These are phyloP conservation scores for Coniella lustricola DNA, from an alignment of 2,329 filamentous ascomycete species.

Conservation along the genomic window DNA sequence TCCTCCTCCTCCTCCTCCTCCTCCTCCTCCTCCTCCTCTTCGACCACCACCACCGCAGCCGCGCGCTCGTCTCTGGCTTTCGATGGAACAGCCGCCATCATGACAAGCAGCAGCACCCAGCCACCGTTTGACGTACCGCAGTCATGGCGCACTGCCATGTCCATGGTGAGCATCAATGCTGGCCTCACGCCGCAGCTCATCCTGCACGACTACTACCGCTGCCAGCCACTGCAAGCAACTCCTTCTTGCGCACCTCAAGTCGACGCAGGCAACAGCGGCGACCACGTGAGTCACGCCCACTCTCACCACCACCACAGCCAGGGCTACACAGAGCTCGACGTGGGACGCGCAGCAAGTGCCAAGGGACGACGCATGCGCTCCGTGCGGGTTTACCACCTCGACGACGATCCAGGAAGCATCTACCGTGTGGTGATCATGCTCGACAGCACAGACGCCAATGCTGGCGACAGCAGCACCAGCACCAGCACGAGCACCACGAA, in stretches of 20 bases:
- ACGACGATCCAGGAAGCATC: slow-evolving; percentile 10
- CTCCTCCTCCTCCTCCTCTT: too few species aligned
- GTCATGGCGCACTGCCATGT: slow-evolving; percentile 12
- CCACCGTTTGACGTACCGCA: slow-evolving; percentile 10
- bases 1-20: not conserved
- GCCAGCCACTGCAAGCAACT: not conserved
- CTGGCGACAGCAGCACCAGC: too few species aligned
- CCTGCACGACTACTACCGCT: slow-evolving; percentile 8
- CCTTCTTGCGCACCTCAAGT: too few species aligned
- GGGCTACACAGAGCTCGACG: slow-evolving; percentile 8
- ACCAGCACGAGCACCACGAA: too few species aligned
- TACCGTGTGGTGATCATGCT: slow-evolving; percentile 10
- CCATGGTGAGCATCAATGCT: slow-evolving; percentile 13
- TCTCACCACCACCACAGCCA: too few species aligned
- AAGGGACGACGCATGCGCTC: slow-evolving; percentile 2
- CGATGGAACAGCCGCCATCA: too few species aligned
- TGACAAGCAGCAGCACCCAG: not conserved
- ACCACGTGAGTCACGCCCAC: too few species aligned
- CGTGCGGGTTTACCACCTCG: slow-evolving; percentile 10
- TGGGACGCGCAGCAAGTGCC: slow-evolving; percentile 5
- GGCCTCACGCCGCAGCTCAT: slow-evolving; percentile 9
- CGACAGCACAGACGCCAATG: not conserved
- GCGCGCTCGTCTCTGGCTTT: too few species aligned
- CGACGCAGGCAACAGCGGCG: too few species aligned
- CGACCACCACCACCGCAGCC: too few species aligned